A percentile compares a stretch with the other conserved stretches of the same genome.
Conservation (phyloP, 192 early-diverging fungal genomes). For the Obelidium mucronatum region DNA sequence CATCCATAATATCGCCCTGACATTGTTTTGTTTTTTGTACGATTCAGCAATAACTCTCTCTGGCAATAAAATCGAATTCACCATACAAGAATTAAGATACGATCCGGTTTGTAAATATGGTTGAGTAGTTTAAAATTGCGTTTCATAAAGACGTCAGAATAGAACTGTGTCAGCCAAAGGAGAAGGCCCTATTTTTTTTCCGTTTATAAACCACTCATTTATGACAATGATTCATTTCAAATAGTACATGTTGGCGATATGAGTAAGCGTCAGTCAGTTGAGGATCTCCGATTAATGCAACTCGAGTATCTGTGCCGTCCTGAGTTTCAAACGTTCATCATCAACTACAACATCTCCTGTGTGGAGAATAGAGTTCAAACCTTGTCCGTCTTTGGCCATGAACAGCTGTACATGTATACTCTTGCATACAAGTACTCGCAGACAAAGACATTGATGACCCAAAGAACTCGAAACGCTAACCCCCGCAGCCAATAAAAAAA, state of each 20-base stretch:
- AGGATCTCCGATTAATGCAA: conserved; percentile 87
- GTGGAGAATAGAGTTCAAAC: conserved; percentile 8
- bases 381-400: conserved; percentile 36
- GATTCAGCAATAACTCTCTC: background rate
- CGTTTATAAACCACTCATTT: background rate
- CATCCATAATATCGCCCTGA: conserved; percentile 85
- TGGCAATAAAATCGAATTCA: background rate
- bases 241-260: conserved; percentile 63
- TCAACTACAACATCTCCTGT: background rate
- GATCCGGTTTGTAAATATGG: conserved; percentile 61
- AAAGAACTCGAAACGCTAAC: conserved; percentile 46
- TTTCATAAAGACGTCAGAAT: conserved; percentile 86
- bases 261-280: conserved; percentile 93
- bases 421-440: conserved; percentile 49
- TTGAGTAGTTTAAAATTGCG: conserved; percentile 76
- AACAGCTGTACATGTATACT: conserved; percentile 37
- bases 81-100: conserved; percentile 66
- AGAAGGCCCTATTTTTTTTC: conserved; percentile 52
- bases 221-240: background rate
- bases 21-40: too few relatives aligned
- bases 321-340: background rate
- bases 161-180: conserved; percentile 73
- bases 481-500: too few relatives aligned
- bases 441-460: conserved; percentile 49
- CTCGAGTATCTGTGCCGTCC: conserved; percentile 13